These are phyloP conservation scores for Scortechinia acanthostroma DNA, from an alignment of 2,329 filamentous ascomycete species.

Conservation along the genomic window DNA sequence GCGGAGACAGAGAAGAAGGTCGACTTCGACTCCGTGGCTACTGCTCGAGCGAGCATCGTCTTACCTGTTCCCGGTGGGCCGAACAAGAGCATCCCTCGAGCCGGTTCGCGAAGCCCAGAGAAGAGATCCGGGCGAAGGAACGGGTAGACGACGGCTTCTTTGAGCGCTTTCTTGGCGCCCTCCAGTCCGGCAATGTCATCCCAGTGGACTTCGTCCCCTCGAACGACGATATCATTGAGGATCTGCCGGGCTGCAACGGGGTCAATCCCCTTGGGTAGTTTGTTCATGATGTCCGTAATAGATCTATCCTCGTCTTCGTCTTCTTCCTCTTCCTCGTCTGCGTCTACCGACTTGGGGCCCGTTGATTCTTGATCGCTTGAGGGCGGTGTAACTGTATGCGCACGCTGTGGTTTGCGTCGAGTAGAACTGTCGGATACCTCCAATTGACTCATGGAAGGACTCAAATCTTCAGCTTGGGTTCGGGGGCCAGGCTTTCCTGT, in stretches of 20 bases:
- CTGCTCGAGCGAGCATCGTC: constrained; percentile 91
- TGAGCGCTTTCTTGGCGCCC: constrained; percentile 80
- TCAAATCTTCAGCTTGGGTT: background rate
- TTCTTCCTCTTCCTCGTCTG: constrained; percentile 28
- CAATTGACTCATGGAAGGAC: background rate
- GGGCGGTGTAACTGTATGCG: constrained; percentile 17
- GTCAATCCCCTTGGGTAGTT: constrained; percentile 76
- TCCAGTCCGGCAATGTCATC: constrained; percentile 86
- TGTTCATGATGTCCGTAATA: constrained; percentile 63
- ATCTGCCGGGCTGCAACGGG: constrained; percentile 80
- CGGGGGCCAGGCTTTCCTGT: too few species aligned
- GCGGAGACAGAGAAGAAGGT: constrained; percentile 97
- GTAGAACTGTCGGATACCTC: background rate
- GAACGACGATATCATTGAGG: constrained; percentile 88
- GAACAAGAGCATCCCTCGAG: constrained; percentile 89
- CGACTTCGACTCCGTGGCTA: constrained; percentile 87
- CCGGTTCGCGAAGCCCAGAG: constrained; percentile 88
- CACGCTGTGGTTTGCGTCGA: constrained; percentile 4
- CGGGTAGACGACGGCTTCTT: constrained; percentile 94
- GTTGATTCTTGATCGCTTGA: constrained; percentile 35
- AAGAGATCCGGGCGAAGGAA: constrained; percentile 93
- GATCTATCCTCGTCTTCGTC: constrained; percentile 46
- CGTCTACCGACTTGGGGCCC: constrained; percentile 37
- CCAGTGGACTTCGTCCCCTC: constrained; percentile 93
- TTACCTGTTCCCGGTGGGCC: constrained; percentile 97